Evolutionary conservation across 805 yeast species (phyloP).

Genomic region (Yamadazyma ubonensis): DNA sequence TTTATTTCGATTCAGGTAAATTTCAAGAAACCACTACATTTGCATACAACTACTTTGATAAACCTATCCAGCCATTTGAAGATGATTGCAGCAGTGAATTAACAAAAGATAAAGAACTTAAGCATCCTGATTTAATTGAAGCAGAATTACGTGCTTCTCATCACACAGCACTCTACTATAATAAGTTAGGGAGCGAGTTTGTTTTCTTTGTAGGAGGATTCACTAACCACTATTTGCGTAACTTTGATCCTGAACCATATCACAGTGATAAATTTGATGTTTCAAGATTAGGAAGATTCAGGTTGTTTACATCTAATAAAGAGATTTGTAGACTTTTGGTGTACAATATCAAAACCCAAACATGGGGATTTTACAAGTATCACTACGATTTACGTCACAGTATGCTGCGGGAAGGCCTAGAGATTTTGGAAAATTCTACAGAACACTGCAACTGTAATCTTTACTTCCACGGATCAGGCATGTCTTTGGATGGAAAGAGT

Average conservation of each 20-base stretch:
- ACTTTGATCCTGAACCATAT: conserved; percentile 29
- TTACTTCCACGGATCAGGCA: conserved; percentile 30
- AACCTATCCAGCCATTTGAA: conserved; percentile 23
- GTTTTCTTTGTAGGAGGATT: conserved; percentile 42
- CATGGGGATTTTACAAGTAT: conserved; percentile 39
- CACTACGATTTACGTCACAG: conserved; percentile 29
- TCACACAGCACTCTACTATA: conserved; percentile 35
- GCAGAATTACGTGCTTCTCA: conserved; percentile 45
- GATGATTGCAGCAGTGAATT: conserved; percentile 28
- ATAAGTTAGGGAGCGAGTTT: conserved; percentile 33
- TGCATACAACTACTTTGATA: conserved; percentile 34
- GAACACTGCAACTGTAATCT: conserved; percentile 29
- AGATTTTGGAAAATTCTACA: conserved; percentile 20
- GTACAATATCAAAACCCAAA: conserved; percentile 38
- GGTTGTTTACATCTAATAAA: conserved; percentile 26
- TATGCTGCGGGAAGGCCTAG: conserved; percentile 22
- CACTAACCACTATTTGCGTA: conserved; percentile 35
- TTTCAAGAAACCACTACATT: conserved; percentile 37
- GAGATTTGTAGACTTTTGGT: conserved; percentile 33
- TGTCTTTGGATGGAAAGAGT: conserved; percentile 33
- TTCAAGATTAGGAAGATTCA: conserved; percentile 29
- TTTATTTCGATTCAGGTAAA: conserved; percentile 30
- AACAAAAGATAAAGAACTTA: conserved; percentile 24
- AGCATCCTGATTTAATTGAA: conserved; percentile 29
- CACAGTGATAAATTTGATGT: conserved; percentile 35